Base-by-base conservation (phyloP, 1,139 yeast genomes). In the Lodderomyces parapsilosis region DNA sequence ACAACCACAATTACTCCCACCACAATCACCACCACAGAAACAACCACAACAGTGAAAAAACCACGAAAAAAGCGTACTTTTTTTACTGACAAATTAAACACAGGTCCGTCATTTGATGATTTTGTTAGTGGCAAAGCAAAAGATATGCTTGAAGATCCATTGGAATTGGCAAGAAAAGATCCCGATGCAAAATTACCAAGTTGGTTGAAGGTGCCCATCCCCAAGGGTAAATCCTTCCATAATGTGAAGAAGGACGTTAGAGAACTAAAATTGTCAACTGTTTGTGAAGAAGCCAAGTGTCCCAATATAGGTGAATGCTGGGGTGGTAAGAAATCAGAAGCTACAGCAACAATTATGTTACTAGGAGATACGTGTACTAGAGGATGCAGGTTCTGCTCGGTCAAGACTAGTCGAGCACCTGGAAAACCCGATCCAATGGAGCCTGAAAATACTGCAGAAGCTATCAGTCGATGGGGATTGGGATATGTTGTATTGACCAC, bases 291-390 rank as follows among this genome's bases (percentile, higher is more conserved):
- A 59, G 99, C 99, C 8, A 84, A 93, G 58, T 94, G 99, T 66
- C 99, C 99, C 15, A 94, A 94, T 62, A 94, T 94, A 48, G 97
- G 98, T 41, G 99, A 94, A 63, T 94, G 99, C 66, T 94, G 99
- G 99, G 98, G 99, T 43, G 99, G 99, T 27, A 82, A 85, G 57
- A 90, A 90, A 63, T 78, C 91, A 6, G 94, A 88, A 57, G 97
- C 99, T n/a, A 94, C 99, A 3, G 99, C 99, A 5, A 94, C 99
- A 2, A 93, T 94, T 56, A 94, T 94, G 99, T 74, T 94, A 50
- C 76, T 94, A 76, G 99, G 99, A 48, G 99, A 94, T 58, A 93
- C 99, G 0, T 94, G 99, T 68, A 94, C 99, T 4, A 77, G 99
- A 65, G 99, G 99, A 10, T 94, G 99, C 62, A 77, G 99, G 49